Conservation (phyloP, 2,329 filamentous ascomycete genomes). For the Camillea tinctor region DNA sequence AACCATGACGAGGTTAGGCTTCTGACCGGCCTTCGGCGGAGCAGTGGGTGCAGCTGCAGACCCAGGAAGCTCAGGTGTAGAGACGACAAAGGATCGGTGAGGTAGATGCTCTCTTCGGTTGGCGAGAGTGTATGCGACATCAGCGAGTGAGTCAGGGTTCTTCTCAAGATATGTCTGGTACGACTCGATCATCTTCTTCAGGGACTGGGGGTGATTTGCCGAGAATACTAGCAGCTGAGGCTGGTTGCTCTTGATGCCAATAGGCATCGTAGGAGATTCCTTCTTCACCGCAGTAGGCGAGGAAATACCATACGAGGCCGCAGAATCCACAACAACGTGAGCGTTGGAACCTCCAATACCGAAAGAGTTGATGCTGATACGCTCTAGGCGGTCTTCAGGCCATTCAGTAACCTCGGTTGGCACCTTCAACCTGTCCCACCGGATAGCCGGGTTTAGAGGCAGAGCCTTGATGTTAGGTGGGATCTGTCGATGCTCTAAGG, state of each 20-base stretch:
- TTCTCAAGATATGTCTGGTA: slow-evolving; percentile 21
- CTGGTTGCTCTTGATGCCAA: neutral
- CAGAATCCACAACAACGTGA: slow-evolving; percentile 23
- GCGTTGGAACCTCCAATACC: slow-evolving; percentile 34
- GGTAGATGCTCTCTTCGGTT: slow-evolving; percentile 12
- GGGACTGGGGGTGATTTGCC: slow-evolving; percentile 18
- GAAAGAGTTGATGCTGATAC: slow-evolving; percentile 34
- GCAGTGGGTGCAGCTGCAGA: slow-evolving; percentile 4
- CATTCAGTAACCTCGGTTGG: slow-evolving; percentile 18
- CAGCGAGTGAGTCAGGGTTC: slow-evolving; percentile 10
- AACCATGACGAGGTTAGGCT: slow-evolving; percentile 14
- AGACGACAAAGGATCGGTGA: slow-evolving; percentile 9
- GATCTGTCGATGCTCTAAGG: slow-evolving; percentile 28
- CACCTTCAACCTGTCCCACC: slow-evolving; percentile 5
- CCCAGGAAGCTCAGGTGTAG: slow-evolving; percentile 4
- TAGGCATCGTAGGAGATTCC: no score
- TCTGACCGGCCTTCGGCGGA: neutral
- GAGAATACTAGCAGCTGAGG: slow-evolving; percentile 23
- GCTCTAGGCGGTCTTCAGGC: slow-evolving; percentile 16
- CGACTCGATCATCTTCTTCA: slow-evolving; percentile 13
- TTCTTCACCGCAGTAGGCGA: neutral
- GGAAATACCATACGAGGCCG: slow-evolving; percentile 12
- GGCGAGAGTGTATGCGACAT: slow-evolving; percentile 18
- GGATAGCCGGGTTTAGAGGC: slow-evolving; percentile 16
- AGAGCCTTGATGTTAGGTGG: slow-evolving; percentile 27